Evolutionary conservation across 441 rosid genomes (phyloP).

Genomic region (Syzygium malaccense): DNA sequence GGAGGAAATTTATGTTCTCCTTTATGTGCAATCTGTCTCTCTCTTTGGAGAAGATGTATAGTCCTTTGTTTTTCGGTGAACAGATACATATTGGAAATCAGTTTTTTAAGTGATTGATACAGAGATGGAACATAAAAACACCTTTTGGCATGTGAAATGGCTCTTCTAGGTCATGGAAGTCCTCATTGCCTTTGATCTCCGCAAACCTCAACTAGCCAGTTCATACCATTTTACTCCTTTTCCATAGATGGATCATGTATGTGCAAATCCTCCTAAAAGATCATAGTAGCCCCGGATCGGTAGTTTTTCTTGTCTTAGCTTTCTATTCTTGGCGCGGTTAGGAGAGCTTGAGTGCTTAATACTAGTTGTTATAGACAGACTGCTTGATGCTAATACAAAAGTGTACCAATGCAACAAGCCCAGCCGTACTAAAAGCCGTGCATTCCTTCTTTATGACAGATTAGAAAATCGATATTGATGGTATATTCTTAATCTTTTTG

Average conservation of each 20-base stretch:
- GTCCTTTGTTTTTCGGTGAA: neutral
- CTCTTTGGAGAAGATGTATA: too few relatives aligned
- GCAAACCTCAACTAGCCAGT: neutral
- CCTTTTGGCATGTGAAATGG: neutral
- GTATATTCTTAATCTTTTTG: neutral
- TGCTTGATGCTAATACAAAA: neutral
- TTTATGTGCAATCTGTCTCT: too few relatives aligned
- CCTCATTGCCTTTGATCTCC: neutral
- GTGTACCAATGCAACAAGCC: neutral
- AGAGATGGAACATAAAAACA: neutral
- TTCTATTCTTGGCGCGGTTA: neutral
- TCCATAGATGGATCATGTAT: neutral
- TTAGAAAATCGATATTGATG: neutral
- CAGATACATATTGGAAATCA: neutral
- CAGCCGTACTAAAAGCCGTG: neutral
- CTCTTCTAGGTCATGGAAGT: neutral
- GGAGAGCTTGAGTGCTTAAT: neutral
- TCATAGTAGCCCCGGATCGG: neutral
- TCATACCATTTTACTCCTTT: neutral
- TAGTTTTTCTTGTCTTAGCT: neutral
- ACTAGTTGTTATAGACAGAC: neutral
- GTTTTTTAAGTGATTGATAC: neutral
- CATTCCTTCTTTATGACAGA: neutral
- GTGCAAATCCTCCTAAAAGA: neutral
- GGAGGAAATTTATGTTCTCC: too few relatives aligned